Conservation (phyloP, 768 basidiomycete species). For the Exidia glandulosa region DNA sequence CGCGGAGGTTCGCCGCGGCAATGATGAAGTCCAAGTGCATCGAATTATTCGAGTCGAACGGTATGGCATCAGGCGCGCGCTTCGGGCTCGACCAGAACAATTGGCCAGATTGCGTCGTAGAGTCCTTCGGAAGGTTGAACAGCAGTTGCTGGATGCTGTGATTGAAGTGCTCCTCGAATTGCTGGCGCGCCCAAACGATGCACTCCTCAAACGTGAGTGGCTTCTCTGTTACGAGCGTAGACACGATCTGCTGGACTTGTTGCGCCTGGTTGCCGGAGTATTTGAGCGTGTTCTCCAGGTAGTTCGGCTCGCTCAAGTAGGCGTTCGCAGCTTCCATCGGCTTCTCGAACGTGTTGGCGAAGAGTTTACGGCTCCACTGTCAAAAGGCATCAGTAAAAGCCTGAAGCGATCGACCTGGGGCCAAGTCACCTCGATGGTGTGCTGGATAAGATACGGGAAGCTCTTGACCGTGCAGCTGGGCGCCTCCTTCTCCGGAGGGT, state of each 20-base stretch:
- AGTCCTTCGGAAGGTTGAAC: slow-evolving; percentile 91
- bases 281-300: slow-evolving; percentile 80
- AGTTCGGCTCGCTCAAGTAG: slow-evolving; percentile 94
- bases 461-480: slow-evolving; percentile 97
- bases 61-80: slow-evolving; percentile 84
- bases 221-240: slow-evolving; percentile 83
- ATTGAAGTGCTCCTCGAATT: slow-evolving; percentile 90
- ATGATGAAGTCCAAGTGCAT: slow-evolving; percentile 82
- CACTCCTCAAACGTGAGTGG: slow-evolving; percentile 96
- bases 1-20: slow-evolving; percentile 90
- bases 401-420: background rate
- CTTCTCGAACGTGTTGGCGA: slow-evolving; percentile 88
- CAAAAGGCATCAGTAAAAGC: background rate
- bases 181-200: slow-evolving; percentile 89
- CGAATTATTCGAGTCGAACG: slow-evolving; percentile 81
- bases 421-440: slow-evolving; percentile 79
- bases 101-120: slow-evolving; percentile 76
- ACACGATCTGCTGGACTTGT: slow-evolving; percentile 78
- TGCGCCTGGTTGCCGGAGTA: slow-evolving; percentile 87
- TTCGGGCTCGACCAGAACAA: slow-evolving; percentile 99
- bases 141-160: slow-evolving; percentile 89
- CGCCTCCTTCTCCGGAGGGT: slow-evolving; percentile 95
- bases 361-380: slow-evolving; percentile 89
- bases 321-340: slow-evolving; percentile 90
- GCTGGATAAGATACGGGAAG: slow-evolving; percentile 95